A percentile compares a stretch with the other conserved stretches of the same genome.
Evolutionary conservation across 345 rosid species (phyloP).

Genomic region (Hibiscus mutabilis): DNA sequence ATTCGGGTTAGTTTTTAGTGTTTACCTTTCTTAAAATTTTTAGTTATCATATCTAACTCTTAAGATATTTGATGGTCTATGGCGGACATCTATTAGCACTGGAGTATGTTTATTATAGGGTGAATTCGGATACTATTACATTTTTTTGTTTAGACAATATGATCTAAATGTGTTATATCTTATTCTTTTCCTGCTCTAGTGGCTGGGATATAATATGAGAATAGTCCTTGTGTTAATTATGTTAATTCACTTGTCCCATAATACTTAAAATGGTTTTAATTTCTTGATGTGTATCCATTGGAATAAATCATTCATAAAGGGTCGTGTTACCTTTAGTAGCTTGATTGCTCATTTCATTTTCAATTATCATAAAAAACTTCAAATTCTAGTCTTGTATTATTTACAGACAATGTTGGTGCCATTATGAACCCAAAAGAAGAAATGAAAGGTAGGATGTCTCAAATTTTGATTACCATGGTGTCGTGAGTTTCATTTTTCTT

Average conservation of each 20-base stretch:
- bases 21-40: not conserved
- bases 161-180: not conserved
- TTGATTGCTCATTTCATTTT: too few relatives aligned
- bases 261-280: not conserved
- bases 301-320: not conserved
- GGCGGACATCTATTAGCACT: not conserved
- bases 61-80: not conserved
- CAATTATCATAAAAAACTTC: too few relatives aligned
- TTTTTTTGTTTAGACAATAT: not conserved
- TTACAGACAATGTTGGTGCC: too few relatives aligned
- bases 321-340: not conserved
- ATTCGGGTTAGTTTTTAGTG: constrained; percentile 53
- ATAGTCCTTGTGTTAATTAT: not conserved
- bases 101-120: not conserved
- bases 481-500: too few relatives aligned
- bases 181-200: not conserved
- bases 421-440: too few relatives aligned
- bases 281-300: not conserved
- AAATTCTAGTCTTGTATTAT: too few relatives aligned
- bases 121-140: not conserved
- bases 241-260: not conserved
- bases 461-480: too few relatives aligned
- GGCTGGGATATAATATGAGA: not conserved
- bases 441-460: too few relatives aligned
- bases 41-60: not conserved